These are phyloP conservation scores for Urochloa ruziziensis DNA, from an alignment of 176 grass and related monocot genomes.

Conservation along the genomic window DNA sequence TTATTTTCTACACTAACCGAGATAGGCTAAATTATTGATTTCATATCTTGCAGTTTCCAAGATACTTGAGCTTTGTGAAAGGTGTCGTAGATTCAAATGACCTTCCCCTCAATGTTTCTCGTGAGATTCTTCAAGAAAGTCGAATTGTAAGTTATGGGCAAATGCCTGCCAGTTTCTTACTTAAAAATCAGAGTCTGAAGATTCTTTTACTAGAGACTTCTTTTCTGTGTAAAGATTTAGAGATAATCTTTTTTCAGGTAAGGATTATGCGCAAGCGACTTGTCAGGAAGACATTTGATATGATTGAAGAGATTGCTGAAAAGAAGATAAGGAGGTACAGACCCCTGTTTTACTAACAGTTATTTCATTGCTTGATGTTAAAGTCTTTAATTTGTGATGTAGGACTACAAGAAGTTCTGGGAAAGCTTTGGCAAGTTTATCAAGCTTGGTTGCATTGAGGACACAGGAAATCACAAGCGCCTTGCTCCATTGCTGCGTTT, in stretches of 20 bases:
- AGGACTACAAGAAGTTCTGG: constrained; percentile 92
- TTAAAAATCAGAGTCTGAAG: neutral
- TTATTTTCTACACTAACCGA: too few species aligned
- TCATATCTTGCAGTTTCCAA: constrained; percentile 59
- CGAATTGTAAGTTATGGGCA: constrained; percentile 65
- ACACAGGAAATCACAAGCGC: constrained; percentile 82
- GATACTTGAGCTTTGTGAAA: constrained; percentile 88
- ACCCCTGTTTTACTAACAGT: neutral
- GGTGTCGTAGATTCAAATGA: constrained; percentile 86
- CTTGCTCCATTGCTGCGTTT: constrained; percentile 66
- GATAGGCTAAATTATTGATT: constrained; percentile 19
- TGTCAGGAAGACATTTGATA: constrained; percentile 94
- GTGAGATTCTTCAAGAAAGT: constrained; percentile 90
- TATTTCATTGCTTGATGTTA: neutral
- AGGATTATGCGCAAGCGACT: constrained; percentile 92
- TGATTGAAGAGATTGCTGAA: constrained; percentile 83
- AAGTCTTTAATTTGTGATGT: constrained; percentile 12
- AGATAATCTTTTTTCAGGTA: constrained; percentile 44
- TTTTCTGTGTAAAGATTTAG: neutral
- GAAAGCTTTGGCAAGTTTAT: constrained; percentile 85
- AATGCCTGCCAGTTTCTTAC: neutral
- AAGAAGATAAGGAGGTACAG: constrained; percentile 70
- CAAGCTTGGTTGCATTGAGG: constrained; percentile 90
- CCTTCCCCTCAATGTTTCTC: constrained; percentile 82
- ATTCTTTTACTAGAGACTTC: neutral